Conservation (phyloP, 2,329 filamentous ascomycete species). For the Endocalyx cinctus region DNA sequence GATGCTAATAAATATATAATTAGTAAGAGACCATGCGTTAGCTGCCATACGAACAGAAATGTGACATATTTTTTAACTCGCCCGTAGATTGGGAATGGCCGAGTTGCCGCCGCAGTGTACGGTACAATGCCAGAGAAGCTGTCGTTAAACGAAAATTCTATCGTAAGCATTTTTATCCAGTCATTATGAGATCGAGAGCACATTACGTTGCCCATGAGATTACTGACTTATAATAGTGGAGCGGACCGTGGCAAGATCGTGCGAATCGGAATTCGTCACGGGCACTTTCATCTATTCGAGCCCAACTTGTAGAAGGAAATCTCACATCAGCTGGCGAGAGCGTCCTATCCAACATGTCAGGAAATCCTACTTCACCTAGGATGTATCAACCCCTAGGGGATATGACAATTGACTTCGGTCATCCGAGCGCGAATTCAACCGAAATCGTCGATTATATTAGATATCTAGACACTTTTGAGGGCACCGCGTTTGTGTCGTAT, state of each 20-base stretch:
- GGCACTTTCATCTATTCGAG: constrained; percentile 29
- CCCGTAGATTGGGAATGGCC: constrained; percentile 48
- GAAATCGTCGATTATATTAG: constrained; percentile 31
- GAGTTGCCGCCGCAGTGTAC: constrained; percentile 37
- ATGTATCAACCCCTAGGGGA: constrained; percentile 33
- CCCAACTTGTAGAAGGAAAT: constrained; percentile 30
- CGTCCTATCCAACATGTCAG: constrained; percentile 30
- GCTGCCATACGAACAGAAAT: no score
- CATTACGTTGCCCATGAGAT: no score
- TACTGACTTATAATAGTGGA: no score
- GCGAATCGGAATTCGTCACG: constrained; percentile 31
- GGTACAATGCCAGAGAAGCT: constrained; percentile 33
- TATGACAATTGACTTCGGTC: constrained; percentile 34
- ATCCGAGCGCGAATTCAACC: constrained; percentile 20
- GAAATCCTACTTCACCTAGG: constrained; percentile 31
- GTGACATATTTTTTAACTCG: no score
- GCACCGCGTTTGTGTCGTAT: constrained; percentile 34
- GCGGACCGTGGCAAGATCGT: constrained; percentile 39
- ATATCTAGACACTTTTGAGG: constrained; percentile 32
- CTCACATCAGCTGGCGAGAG: constrained; percentile 33
- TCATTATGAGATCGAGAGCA: no score
- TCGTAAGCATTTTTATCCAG: no score
- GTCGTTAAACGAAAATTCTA: constrained; percentile 43
- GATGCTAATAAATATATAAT: no score
- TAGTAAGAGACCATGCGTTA: no score